phyloP scores from a whole-genome alignment of 2,329 filamentous ascomycete species.

The Neonectria magnoliae region DNA sequence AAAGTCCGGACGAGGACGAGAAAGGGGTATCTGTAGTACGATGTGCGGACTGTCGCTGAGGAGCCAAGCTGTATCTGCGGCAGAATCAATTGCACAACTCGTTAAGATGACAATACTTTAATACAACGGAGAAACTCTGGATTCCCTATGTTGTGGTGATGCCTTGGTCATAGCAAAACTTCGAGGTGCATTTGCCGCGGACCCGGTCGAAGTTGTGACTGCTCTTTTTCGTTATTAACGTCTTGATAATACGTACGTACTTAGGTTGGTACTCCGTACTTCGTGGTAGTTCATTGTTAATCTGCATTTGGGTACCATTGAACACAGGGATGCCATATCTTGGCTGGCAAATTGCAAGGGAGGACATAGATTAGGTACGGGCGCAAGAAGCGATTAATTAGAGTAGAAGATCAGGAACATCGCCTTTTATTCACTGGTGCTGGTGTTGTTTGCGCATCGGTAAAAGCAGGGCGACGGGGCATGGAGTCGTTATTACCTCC shows the following conservation, averaged over 20 bases:
- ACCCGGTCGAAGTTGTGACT: background rate
- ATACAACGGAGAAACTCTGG: background rate
- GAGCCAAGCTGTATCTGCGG: background rate
- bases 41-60: background rate
- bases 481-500: slow-evolving; percentile 14
- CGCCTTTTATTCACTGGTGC: background rate
- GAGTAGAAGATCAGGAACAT: slow-evolving; percentile 1
- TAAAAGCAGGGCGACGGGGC: background rate
- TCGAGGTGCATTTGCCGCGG: background rate
- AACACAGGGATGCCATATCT: slow-evolving; percentile 20
- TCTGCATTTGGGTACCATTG: slow-evolving; percentile 18
- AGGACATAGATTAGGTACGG: background rate
- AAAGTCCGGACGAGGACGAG: slow-evolving; percentile 5
- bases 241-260: too few relatives aligned
- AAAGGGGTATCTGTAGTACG: slow-evolving; percentile 13
- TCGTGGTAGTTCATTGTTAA: background rate
- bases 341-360: background rate
- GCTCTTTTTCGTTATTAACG: slow-evolving; percentile 1
- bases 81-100: background rate
- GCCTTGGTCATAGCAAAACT: background rate
- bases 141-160: background rate
- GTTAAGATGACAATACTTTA: background rate
- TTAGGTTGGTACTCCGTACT: too few relatives aligned
- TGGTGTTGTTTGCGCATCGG: background rate
- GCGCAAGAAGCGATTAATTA: background rate